Evolutionary conservation across 2,329 filamentous ascomycete genomes (phyloP), one percentile per base, ranked within the genome.

Genomic region (Sclerotinia subarctica): DNA sequence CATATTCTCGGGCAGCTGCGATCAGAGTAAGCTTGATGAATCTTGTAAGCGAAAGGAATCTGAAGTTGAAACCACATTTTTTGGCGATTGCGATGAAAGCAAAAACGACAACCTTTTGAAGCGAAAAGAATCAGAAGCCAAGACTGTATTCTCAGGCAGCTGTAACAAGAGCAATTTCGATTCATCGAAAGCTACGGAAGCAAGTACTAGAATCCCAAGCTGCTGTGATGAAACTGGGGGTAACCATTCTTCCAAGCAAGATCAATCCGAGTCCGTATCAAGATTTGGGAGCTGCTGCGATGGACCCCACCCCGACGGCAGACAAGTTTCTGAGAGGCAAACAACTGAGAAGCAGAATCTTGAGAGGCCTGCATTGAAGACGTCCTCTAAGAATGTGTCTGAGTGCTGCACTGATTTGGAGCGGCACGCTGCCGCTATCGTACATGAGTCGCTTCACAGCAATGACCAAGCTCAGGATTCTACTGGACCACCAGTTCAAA

Each of bases 201-300:
- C 32, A 49, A 49, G 19, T 19, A 51, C 29, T 63, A 24, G 13
- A 60, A 24, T 51, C 2, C 17, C 46, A 51, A 35, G 59, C 24
- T 51, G 46, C 46, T 63, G 32, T 2, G 46, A 63, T 49, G 47
- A 63, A 32, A 51, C 21, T 5, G 42, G 51, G 15, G 47, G n/a
- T 4, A 19, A 38, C 5, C 4, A 11, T 26, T 52, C n/a, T 21
- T 42, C n/a, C 19, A 58, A 44, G 35, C 58, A 63, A 42, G 47
- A 26, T 26, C 5, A 62, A 10, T 10, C 15, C 29, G 46, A 51
- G 32, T 26, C 21, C n/a, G 21, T 46, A 13, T 51, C 59, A 38
- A 63, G 59, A 42, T 21, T 63, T 24, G 59, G 32, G 26, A 63
- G 59, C 32, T 63, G 59, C 32, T 63, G 59, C n/a, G 59, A 63